Evolutionary conservation across 2,329 filamentous ascomycete species (phyloP).

Genomic region (Talaromyces piceae): DNA sequence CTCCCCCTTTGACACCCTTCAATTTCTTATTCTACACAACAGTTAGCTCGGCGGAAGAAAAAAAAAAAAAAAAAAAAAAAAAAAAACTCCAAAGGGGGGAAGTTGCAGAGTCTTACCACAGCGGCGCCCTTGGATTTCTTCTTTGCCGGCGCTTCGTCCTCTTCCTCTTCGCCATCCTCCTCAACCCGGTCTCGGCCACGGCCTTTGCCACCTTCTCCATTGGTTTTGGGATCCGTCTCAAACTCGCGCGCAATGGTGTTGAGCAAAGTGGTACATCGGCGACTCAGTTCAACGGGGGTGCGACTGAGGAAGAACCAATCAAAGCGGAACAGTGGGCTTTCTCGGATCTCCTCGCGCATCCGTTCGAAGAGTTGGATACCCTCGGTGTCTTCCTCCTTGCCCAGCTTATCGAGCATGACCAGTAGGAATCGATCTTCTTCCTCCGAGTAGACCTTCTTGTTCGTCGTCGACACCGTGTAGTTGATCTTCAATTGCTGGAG

Average conservation of each 20-base stretch:
- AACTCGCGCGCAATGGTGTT: slow-evolving; percentile 95
- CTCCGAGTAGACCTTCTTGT: slow-evolving; percentile 99
- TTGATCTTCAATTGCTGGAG: slow-evolving; percentile 98
- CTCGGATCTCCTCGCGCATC: slow-evolving; percentile 94
- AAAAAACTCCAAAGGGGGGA: background rate
- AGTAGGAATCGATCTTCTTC: slow-evolving; percentile 95
- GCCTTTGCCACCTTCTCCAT: slow-evolving; percentile 62
- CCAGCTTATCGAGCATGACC: slow-evolving; percentile 85
- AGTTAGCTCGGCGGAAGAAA: too few species aligned
- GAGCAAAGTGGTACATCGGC: slow-evolving; percentile 86
- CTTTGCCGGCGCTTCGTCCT: slow-evolving; percentile 77
- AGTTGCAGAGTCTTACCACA: slow-evolving; percentile 55
- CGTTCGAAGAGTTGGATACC: slow-evolving; percentile 63
- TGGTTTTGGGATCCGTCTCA: slow-evolving; percentile 52
- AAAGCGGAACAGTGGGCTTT: slow-evolving; percentile 90
- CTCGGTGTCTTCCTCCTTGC: slow-evolving; percentile 67
- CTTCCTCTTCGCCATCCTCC: slow-evolving; percentile 73
- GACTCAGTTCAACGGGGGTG: slow-evolving; percentile 84
- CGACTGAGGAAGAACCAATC: slow-evolving; percentile 99
- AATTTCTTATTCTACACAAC: slow-evolving; percentile 84
- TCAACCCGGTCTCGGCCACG: slow-evolving; percentile 57
- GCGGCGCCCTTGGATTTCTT: slow-evolving; percentile 88
- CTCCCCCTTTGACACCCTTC: slow-evolving; percentile 72
- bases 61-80: background rate
- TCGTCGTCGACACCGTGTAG: slow-evolving; percentile 96